Conservation (phyloP, 2,329 filamentous ascomycete species). For the Diplodia mutila region DNA sequence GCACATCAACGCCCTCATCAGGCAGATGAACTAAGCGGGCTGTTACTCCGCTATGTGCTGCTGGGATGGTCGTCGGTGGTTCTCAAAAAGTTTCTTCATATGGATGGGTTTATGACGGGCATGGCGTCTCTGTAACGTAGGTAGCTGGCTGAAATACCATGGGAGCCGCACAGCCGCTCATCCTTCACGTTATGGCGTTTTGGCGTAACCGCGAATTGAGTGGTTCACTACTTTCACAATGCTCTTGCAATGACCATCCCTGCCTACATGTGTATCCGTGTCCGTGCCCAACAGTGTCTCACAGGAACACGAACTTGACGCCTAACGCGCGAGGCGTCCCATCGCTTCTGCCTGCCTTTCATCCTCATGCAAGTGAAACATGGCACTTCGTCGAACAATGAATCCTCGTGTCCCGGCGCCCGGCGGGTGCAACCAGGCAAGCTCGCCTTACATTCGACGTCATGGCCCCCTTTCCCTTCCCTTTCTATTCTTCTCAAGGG, state of each 20-base stretch:
- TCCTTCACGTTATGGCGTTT: constrained; percentile 24
- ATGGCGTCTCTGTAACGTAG: constrained; percentile 27
- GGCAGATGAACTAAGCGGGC: constrained; percentile 88
- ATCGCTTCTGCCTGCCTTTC: neutral
- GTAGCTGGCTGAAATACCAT: constrained; percentile 29
- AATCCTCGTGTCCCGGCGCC: neutral
- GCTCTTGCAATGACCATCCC: neutral
- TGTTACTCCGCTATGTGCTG: constrained; percentile 22
- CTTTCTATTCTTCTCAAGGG: no score
- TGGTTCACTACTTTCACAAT: constrained; percentile 10
- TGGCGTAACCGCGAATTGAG: constrained; percentile 25
- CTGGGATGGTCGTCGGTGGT: constrained; percentile 12
- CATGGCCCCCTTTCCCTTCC: neutral
- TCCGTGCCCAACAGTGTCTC: neutral
- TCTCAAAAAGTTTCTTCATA: constrained; percentile 22
- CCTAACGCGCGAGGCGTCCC: neutral
- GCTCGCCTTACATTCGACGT: neutral
- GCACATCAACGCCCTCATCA: constrained; percentile 93
- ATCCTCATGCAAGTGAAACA: neutral
- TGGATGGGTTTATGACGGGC: constrained; percentile 28
- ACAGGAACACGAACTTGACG: neutral
- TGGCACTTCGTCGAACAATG: neutral
- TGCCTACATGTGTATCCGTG: neutral
- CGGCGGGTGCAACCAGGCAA: neutral
- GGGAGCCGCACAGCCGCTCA: constrained; percentile 27